Evolutionary conservation across 352 stramenopile species (phyloP).

Genomic region (Phytophthora lateralis): DNA sequence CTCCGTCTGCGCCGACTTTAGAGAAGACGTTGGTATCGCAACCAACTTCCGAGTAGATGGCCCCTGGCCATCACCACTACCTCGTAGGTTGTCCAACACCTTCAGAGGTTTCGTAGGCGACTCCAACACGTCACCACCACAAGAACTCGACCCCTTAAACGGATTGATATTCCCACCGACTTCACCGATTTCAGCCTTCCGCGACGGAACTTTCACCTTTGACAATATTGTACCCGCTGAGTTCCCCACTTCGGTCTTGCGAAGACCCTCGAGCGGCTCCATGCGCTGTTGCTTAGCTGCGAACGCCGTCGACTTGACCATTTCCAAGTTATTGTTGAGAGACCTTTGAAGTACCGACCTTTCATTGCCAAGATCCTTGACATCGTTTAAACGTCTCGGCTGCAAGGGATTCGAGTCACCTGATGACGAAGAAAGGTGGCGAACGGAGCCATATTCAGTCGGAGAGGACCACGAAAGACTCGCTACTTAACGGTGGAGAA

Average conservation of each 20-base stretch:
- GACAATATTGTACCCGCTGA: slow-evolving; percentile 5
- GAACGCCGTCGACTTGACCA: slow-evolving; percentile 21
- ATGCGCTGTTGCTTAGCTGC: slow-evolving; percentile 15
- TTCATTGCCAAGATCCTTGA: slow-evolving; percentile 28
- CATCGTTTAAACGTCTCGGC: no score
- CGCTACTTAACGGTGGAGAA: slow-evolving; percentile 7
- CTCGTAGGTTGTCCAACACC: slow-evolving; percentile 3
- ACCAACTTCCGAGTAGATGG: slow-evolving; percentile 11
- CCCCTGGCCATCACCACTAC: neutral
- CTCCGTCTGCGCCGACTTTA: neutral
- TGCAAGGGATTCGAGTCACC: neutral
- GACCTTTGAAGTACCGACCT: slow-evolving; percentile 15
- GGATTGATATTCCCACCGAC: neutral
- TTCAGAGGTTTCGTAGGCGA: slow-evolving; percentile 10
- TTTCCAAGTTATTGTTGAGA: slow-evolving; percentile 2
- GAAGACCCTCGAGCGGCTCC: slow-evolving; percentile 5
- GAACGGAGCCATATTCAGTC: slow-evolving; percentile 15
- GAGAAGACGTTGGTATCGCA: neutral
- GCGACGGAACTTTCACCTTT: slow-evolving; percentile 17
- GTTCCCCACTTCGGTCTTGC: neutral
- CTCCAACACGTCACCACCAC: neutral
- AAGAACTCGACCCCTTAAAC: neutral
- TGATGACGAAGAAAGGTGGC: slow-evolving; percentile 19
- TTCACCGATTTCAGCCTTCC: neutral
- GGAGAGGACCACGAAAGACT: slow-evolving; percentile 6